Evolutionary conservation across 1,284 basidiomycete genomes (phyloP), one percentile per base, ranked within the genome.

Genomic region (Pholiota adiposa): DNA sequence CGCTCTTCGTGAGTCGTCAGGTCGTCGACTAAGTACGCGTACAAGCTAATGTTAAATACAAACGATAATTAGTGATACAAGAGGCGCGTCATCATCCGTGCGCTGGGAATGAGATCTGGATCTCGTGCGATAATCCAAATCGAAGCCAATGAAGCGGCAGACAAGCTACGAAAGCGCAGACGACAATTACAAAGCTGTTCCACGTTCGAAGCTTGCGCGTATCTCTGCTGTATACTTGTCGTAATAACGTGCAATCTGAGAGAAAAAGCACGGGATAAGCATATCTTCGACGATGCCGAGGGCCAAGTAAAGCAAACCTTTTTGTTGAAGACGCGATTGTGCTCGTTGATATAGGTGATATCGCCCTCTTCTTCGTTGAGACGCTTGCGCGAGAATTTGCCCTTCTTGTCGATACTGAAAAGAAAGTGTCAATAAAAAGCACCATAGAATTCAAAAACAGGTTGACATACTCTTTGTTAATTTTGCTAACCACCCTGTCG

Each of bases 261-360:
- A 58, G 29, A 25, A n/a, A 55, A 53, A 33, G 21, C 52, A 53
- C 59, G 27, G 51, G 19, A 44, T 34, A 18, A 31, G 48, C 34
- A 12, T 52, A 38, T 38, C 48, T 16, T 8, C 19, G 44, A 4
- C 41, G 56, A 31, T 16, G 21, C 0, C 27, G 16, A 29, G 9
- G 51, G 1, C 40, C 21, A 23, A 7, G 40, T 29, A 61, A 23
- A 18, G 18, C 77, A n/a, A 31, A 90, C 92, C 89, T 98, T 99
- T 80, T 96, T 96, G 87, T 98, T 99, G 84, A 98, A 99, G 55
- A 97, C 94, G 69, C 94, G 90, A 80, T 99, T 99, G 74, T 91
- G 89, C 74, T 98, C 94, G 82, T 99, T 99, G 87, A 99, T 99
- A 73, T 99, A 99, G 12, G 95, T 98, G 75, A 99, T 93, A 67